phyloP scores from a whole-genome alignment of 306 rosid species.

The Purshia tridentata region DNA sequence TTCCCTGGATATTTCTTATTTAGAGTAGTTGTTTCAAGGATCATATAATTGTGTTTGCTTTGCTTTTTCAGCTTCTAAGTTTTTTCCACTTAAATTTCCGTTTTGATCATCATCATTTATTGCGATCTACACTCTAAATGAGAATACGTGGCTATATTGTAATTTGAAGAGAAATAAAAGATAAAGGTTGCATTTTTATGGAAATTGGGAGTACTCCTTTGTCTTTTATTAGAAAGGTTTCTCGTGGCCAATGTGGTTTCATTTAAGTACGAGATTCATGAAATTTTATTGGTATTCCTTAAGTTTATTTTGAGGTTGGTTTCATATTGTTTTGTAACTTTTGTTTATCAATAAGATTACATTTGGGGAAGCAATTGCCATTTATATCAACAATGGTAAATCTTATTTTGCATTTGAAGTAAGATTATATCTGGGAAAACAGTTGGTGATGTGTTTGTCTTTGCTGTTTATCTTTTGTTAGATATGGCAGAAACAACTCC shows the following conservation, averaged over 20 bases:
- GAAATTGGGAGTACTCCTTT: not conserved
- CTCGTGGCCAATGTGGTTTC: not conserved
- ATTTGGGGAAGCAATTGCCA: not conserved
- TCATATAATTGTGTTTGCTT: not conserved
- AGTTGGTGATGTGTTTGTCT: not conserved
- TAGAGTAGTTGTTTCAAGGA: not conserved
- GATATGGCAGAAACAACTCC: slow-evolving; percentile 16
- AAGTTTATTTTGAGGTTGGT: not conserved
- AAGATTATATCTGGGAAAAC: not conserved
- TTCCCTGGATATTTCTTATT: not conserved
- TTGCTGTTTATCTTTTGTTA: not conserved
- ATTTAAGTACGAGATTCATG: not conserved
- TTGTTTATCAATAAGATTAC: not conserved
- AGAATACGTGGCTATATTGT: not conserved
- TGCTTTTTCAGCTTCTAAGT: not conserved
- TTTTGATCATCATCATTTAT: not conserved
- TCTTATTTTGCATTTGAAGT: not conserved
- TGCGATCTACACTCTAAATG: not conserved
- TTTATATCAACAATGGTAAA: not conserved
- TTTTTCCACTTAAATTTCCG: not conserved
- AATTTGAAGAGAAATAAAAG: not conserved
- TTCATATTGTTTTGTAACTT: not conserved
- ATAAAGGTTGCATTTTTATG: not conserved
- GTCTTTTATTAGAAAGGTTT: not conserved
- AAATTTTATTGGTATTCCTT: not conserved